Base-by-base conservation (phyloP, 208 protist genomes). In the Crithidia brevicula region DNA sequence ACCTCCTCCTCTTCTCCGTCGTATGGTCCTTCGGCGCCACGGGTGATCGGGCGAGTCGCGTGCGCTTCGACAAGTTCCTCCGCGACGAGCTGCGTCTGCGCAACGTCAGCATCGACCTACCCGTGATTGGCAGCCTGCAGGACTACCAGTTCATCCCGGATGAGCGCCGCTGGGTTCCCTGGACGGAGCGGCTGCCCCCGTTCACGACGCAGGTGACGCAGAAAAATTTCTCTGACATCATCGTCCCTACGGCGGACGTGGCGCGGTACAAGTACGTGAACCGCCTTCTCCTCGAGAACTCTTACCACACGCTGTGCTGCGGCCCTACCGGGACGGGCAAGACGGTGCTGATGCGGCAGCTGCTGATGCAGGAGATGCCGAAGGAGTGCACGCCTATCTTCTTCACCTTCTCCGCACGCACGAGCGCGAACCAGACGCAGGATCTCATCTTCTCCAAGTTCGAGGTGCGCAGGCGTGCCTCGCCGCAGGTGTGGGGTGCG, bases 311-410 rank as follows among this genome's bases (percentile, higher is more conserved):
- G 4, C 93, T 99, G 7, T 96, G 86, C 72, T 98, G 98, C 65
- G 98, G 98, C 10, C 97, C 96, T 10, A 99, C 98, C 4, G 98
- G 98, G 27, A 99, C 98, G 4, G 98, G 97, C 42, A 99, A 99
- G 80, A 98, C 97, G 42, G 86, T 99, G n/a, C 79, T 98, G 28
- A 82, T 99, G 40, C 87, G 90, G 68, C 86, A 98, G 69, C 91
- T 98, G 45, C 83, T 99, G 40, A 93, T 98, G 85, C 89, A 84
- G 40, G 89, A 92, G 34, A 97, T 98, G 88, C 86, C 94, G 10
- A 94, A 97, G 53, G 84, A 98, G 66, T 99, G 94, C 80, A 93
- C 91, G 42, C 95, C 98, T 11, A 94, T 99, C 59, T 96, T 98
- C 54, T 91, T 99, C 70, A 97, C 89, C 62, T 99, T 99, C 79